Evolutionary conservation across 2,329 filamentous ascomycete species (phyloP), one percentile per base, ranked within the genome.

Genomic region (Byssoonygena ceratinophila): DNA sequence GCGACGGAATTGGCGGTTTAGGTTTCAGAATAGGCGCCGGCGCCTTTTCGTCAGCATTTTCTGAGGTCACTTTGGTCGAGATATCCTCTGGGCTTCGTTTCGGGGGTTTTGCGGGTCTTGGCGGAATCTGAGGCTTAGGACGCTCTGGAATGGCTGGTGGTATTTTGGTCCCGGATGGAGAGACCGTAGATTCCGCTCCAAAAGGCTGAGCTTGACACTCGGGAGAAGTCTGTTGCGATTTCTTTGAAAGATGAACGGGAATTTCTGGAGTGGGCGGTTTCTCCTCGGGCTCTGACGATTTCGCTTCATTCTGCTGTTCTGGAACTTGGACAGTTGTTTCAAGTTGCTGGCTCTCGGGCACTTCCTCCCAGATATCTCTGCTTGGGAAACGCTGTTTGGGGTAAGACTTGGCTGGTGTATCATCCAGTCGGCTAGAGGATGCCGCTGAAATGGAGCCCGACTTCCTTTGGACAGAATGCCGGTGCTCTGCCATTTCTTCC

Each of bases 281-380:
- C 4, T 64, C 54, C 9, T 65, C 55, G 46, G 63, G 31, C 29
- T 52, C 52, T 20, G 54, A 18, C 14, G 53, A 49, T 25, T 39
- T 27, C n/a, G 52, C 3, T 16, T 54, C 39, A 25, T 49, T 29
- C 37, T 43, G 16, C 11, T 47, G 34, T 39, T 77, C 79, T 25
- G 71, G 78, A 55, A 74, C 39, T 18, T 68, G 75, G 46, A 94
- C 82, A 0, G 84, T 90, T 0, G 90, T 85, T 62, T 89, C 82
- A 18, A 94, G 77, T 57, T 85, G 78, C 53, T 86, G 78, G 62
- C 87, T 91, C 61, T 94, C 88, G 1, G 91, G 91, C 0, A 80
- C 83, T 66, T 97, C 91, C 71, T 97, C 91, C 91, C 91, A 96
- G 39, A 96, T 82, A 68, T 97, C 91, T 51, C 82, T 82, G 65